phyloP scores from a whole-genome alignment of 305 asterid genomes.

The Solanum hybrid region DNA sequence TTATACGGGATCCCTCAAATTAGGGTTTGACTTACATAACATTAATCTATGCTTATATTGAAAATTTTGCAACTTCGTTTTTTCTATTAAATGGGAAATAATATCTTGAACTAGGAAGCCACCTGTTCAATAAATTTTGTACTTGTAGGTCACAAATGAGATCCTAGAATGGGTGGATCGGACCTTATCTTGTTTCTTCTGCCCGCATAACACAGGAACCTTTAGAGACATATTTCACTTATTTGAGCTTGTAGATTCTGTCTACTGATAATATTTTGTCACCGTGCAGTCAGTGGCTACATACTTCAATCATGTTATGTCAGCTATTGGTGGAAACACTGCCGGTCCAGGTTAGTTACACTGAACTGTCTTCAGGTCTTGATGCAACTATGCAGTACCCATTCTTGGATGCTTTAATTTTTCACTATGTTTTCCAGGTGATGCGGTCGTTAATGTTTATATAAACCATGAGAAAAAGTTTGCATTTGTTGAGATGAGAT shows the following conservation, averaged over 20 bases:
- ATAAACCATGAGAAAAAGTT: slow-evolving; percentile 94
- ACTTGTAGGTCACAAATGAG: background rate
- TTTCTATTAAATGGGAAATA: background rate
- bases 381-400: background rate
- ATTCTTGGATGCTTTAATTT: background rate
- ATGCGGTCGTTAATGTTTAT: slow-evolving; percentile 95
- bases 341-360: slow-evolving; percentile 84
- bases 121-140: background rate
- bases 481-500: slow-evolving; percentile 98
- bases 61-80: background rate
- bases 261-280: background rate
- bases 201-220: background rate
- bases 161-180: background rate
- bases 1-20: background rate
- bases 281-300: slow-evolving; percentile 82
- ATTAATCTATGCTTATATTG: background rate
- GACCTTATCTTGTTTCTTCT: background rate
- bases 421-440: slow-evolving; percentile 45
- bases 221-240: background rate
- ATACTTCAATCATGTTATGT: slow-evolving; percentile 89
- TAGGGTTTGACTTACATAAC: background rate
- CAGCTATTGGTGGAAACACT: slow-evolving; percentile 94
- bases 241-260: background rate
- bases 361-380: background rate
- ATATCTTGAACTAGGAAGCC: background rate